phyloP scores from a whole-genome alignment of 306 rosid genomes.

The Rosa chinensis region DNA sequence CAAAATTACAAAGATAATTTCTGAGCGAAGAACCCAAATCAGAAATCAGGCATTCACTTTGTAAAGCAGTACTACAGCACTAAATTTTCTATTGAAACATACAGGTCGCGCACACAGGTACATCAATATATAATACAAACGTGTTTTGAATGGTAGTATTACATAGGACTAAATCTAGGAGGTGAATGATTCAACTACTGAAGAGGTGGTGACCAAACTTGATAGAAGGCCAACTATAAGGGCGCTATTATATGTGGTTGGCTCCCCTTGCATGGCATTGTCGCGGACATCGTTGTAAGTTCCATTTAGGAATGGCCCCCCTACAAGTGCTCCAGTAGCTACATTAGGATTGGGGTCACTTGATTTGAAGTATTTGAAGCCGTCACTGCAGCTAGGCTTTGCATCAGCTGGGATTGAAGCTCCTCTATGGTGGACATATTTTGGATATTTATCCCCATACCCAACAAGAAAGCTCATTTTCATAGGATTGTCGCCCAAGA shows the following conservation, averaged over 20 bases:
- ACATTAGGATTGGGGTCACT: conserved; percentile 77
- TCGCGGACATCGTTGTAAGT: conserved; percentile 73
- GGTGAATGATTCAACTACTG: conserved; percentile 65
- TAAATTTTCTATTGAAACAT: conserved; percentile 15
- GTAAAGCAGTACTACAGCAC: conserved; percentile 16
- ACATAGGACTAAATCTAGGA: conserved; percentile 32
- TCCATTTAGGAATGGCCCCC: conserved; percentile 86
- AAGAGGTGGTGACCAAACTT: conserved; percentile 86
- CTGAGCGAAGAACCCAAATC: conserved; percentile 23
- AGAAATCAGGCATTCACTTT: conserved; percentile 22
- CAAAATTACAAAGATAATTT: conserved; percentile 25
- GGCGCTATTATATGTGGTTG: conserved; percentile 91
- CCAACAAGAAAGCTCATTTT: conserved; percentile 84
- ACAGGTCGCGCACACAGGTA: conserved; percentile 25
- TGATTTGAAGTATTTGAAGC: conserved; percentile 68
- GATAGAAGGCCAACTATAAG: conserved; percentile 83
- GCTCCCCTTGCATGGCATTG: conserved; percentile 86
- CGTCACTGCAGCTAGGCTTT: conserved; percentile 66
- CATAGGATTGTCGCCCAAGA: conserved; percentile 86
- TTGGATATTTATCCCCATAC: conserved; percentile 75
- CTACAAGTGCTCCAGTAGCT: conserved; percentile 92
- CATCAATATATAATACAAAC: conserved; percentile 22
- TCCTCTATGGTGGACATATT: conserved; percentile 95
- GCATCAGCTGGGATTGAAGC: conserved; percentile 79
- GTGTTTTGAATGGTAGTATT: background rate